These are phyloP conservation scores for Areca catechu DNA, from an alignment of 176 grass and related monocot genomes.

Conservation along the genomic window DNA sequence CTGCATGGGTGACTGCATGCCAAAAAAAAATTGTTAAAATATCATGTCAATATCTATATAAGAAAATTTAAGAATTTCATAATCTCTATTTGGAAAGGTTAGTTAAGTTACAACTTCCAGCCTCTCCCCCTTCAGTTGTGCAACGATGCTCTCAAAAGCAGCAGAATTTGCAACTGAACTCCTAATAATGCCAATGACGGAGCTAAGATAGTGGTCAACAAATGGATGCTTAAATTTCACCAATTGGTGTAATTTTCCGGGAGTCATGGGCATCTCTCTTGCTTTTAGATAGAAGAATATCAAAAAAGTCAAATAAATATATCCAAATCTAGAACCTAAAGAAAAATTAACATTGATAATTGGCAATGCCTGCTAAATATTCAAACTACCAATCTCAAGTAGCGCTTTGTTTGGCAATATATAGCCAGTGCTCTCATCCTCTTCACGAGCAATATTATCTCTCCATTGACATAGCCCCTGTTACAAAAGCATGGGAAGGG, in stretches of 20 bases:
- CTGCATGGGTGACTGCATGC: neutral
- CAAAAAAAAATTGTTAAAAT: neutral
- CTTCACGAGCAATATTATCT: conserved; percentile 58
- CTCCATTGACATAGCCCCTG: conserved; percentile 83
- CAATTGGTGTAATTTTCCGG: conserved; percentile 46
- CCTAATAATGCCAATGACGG: conserved; percentile 35
- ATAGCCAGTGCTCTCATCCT: conserved; percentile 98
- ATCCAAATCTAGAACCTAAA: conserved; percentile 12
- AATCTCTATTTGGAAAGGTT: neutral
- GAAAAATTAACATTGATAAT: conserved; percentile 7
- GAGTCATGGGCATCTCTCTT: conserved; percentile 53
- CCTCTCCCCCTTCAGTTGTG: conserved; percentile 53
- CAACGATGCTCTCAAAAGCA: conserved; percentile 47
- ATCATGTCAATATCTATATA: neutral
- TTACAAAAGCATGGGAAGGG: conserved; percentile 1
- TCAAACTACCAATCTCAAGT: conserved; percentile 70
- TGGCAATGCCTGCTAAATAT: neutral
- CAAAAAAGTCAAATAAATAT: neutral
- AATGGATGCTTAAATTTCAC: conserved; percentile 68
- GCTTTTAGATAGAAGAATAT: conserved; percentile 27
- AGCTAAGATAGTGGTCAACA: conserved; percentile 46
- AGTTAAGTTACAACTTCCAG: conserved; percentile 21
- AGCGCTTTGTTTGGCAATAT: conserved; percentile 82
- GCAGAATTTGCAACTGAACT: conserved; percentile 43
- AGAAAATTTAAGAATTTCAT: too few species aligned